These are phyloP conservation scores for Ceratobasidium sp. DNA, from an alignment of 1,284 basidiomycete genomes.

Conservation along the genomic window DNA sequence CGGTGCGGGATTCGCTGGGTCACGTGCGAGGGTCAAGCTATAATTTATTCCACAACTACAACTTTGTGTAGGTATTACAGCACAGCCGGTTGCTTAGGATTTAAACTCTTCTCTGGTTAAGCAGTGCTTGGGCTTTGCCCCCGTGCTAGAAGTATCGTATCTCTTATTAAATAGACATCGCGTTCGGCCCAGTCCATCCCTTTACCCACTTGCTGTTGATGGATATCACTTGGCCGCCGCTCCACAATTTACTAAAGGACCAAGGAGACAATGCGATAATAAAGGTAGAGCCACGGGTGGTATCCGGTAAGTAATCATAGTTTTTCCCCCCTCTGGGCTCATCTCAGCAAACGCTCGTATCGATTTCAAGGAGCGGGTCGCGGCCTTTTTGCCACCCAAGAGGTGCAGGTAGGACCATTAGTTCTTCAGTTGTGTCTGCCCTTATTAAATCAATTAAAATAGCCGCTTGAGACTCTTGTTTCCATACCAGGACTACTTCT, in stretches of 20 bases:
- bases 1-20: too few species aligned
- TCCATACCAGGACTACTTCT: conserved; percentile 74
- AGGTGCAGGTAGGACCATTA: conserved; percentile 58
- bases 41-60: too few species aligned
- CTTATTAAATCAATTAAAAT: conserved; percentile 33
- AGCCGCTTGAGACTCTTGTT: conserved; percentile 70
- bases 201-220: background rate
- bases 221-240: conserved; percentile 27
- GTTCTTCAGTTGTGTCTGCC: background rate
- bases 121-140: too few species aligned
- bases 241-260: background rate
- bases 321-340: background rate
- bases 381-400: conserved; percentile 69
- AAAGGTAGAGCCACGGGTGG: conserved; percentile 23
- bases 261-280: conserved; percentile 4
- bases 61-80: too few species aligned
- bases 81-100: too few species aligned
- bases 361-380: conserved; percentile 66
- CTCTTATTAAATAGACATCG: too few species aligned
- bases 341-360: background rate
- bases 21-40: too few species aligned
- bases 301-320: background rate
- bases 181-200: too few species aligned
- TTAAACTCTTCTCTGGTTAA: too few species aligned
- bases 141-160: too few species aligned